Conservation (phyloP, 2,329 filamentous ascomycete species). For the Fusarium liriodendri region DNA sequence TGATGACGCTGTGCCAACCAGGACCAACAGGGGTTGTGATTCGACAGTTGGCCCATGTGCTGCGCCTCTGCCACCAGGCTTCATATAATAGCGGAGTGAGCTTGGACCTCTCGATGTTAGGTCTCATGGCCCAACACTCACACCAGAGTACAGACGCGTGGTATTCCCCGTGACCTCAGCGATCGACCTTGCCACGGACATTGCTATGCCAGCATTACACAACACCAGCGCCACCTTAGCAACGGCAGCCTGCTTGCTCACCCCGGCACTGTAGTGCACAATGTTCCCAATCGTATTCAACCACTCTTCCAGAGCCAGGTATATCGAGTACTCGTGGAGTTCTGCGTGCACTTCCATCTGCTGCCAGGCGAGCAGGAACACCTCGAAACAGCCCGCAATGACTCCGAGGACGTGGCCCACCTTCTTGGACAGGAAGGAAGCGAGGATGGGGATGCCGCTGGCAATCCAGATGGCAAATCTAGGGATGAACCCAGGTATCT, state of each 20-base stretch:
- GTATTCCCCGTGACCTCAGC: not conserved
- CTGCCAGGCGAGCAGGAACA: not conserved
- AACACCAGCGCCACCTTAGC: not conserved
- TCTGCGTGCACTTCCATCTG: not conserved
- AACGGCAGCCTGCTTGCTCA: not conserved
- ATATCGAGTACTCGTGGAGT: not conserved
- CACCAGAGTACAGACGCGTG: not conserved
- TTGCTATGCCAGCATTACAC: not conserved
- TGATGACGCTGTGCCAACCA: not conserved
- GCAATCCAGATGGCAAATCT: not conserved
- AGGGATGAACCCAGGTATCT: not conserved
- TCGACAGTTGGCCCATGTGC: not conserved
- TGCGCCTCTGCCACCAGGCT: not conserved
- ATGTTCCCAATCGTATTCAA: not conserved
- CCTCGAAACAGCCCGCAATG: not conserved
- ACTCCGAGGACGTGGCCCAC: not conserved
- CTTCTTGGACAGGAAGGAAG: not conserved
- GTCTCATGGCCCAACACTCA: not conserved
- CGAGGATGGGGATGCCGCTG: not conserved
- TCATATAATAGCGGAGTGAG: no score
- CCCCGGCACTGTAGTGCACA: not conserved
- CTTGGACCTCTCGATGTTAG: not conserved
- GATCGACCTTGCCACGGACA: not conserved
- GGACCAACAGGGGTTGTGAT: not conserved
- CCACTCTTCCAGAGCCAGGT: not conserved